Percentiles rank a stretch among this genome's conserved stretches.
Conservation (phyloP, 495 filamentous ascomycete genomes). For the Parathielavia hyrcaniae region DNA sequence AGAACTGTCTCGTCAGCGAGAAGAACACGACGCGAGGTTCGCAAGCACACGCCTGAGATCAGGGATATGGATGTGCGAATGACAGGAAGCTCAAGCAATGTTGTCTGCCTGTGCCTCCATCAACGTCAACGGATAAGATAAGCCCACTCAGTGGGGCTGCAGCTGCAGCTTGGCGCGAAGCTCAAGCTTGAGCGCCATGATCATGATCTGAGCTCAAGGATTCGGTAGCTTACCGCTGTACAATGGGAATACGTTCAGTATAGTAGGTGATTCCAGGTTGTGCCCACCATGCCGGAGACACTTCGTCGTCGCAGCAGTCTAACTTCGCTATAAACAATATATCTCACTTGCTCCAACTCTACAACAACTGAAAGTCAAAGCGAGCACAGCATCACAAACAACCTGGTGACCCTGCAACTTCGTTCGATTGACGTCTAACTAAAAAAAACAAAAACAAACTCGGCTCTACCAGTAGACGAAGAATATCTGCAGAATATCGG, state of each 20-base stretch:
- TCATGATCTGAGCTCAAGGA: too few species aligned
- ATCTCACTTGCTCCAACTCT: too few species aligned
- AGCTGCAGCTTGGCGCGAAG: not conserved
- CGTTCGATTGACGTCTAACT: not conserved
- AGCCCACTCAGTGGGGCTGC: too few species aligned
- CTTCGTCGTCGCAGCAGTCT: too few species aligned
- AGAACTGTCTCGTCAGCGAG: not conserved
- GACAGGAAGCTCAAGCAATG: not conserved
- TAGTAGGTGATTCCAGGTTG: too few species aligned
- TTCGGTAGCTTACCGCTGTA: too few species aligned
- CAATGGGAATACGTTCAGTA: too few species aligned
- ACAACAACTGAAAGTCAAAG: not conserved
- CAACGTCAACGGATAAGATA: constrained; percentile 16
- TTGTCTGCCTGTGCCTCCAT: not conserved
- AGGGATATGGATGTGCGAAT: not conserved
- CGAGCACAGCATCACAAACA: not conserved
- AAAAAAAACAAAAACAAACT: constrained; percentile 6
- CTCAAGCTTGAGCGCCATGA: not conserved
- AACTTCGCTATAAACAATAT: too few species aligned
- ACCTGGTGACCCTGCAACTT: not conserved
- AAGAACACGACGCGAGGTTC: not conserved
- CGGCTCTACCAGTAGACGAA: constrained; percentile 10
- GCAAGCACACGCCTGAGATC: constrained; percentile 5
- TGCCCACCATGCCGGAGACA: too few species aligned
- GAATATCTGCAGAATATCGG: constrained; percentile 8